These are phyloP conservation scores for Calonectria henricotiae DNA, from an alignment of 2,329 filamentous ascomycete genomes.

Conservation along the genomic window DNA sequence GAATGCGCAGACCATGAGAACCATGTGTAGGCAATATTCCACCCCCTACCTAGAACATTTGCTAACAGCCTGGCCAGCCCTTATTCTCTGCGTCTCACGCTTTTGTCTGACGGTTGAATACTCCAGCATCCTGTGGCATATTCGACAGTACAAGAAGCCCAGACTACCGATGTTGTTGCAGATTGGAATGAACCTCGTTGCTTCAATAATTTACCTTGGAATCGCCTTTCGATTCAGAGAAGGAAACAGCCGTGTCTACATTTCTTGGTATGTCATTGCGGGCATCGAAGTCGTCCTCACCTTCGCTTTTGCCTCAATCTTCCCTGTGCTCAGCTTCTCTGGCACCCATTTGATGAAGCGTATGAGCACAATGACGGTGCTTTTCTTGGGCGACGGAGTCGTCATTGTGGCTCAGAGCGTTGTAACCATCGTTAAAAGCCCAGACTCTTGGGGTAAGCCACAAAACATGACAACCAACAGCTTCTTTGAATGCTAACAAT, in stretches of 20 bases:
- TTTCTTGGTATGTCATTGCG: constrained; percentile 71
- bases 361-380: constrained; percentile 76
- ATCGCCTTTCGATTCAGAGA: constrained; percentile 60
- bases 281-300: constrained; percentile 68
- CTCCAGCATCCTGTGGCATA: constrained; percentile 63
- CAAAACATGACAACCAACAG: accelerated
- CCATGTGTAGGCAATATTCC: constrained; percentile 57
- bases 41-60: no score
- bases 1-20: constrained; percentile 58
- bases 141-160: constrained; percentile 60
- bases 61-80: constrained; percentile 46
- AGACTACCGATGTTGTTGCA: constrained; percentile 58
- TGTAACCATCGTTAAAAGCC: constrained; percentile 65
- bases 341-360: constrained; percentile 76
- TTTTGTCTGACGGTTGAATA: constrained; percentile 72
- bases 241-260: constrained; percentile 57
- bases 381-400: constrained; percentile 78
- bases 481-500: constrained; percentile 32
- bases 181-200: constrained; percentile 56
- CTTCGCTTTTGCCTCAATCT: constrained; percentile 70
- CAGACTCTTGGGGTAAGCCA: constrained; percentile 60
- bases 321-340: constrained; percentile 73
- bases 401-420: constrained; percentile 72
- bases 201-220: constrained; percentile 61
- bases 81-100: constrained; percentile 69